A percentile compares a stretch with the other conserved stretches of the same genome.
phyloP scores from a whole-genome alignment of 257 asterid genomes.

The Paulownia fortunei region DNA sequence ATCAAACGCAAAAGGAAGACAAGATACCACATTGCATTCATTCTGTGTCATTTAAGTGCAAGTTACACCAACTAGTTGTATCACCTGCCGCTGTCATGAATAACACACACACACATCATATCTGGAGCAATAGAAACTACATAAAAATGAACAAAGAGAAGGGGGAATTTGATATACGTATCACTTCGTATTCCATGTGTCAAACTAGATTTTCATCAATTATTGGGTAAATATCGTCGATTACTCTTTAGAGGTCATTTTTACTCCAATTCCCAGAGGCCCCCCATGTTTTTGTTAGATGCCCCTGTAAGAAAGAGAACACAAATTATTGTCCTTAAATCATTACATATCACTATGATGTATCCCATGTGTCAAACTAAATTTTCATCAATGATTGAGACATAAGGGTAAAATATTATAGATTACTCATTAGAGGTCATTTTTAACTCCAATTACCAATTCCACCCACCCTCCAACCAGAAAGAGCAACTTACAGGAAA shows the following conservation, averaged over 20 bases:
- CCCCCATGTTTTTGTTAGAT: background rate
- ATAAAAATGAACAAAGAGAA: background rate
- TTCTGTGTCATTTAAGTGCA: background rate
- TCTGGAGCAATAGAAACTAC: background rate
- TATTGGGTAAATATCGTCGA: too few species aligned
- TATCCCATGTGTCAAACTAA: background rate
- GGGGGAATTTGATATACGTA: background rate
- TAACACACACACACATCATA: background rate
- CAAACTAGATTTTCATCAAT: too few species aligned
- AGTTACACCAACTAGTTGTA: constrained; percentile 5
- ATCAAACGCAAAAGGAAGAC: constrained; percentile 4
- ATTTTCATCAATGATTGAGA: background rate
- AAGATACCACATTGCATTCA: background rate
- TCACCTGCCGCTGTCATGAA: background rate
- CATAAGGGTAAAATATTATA: background rate
- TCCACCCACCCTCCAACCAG: background rate
- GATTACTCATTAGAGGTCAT: background rate
- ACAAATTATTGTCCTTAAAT: background rate
- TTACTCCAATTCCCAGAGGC: too few species aligned
- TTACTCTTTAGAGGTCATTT: too few species aligned
- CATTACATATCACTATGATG: background rate
- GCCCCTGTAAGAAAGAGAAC: background rate
- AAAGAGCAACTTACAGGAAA: constrained; percentile 65
- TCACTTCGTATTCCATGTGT: too few species aligned
- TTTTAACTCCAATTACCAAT: background rate